A percentile compares a stretch with the other conserved stretches of the same genome.
Conservation (phyloP, 2,329 filamentous ascomycete species). For the Dryadomyces quercus-mongolicae region DNA sequence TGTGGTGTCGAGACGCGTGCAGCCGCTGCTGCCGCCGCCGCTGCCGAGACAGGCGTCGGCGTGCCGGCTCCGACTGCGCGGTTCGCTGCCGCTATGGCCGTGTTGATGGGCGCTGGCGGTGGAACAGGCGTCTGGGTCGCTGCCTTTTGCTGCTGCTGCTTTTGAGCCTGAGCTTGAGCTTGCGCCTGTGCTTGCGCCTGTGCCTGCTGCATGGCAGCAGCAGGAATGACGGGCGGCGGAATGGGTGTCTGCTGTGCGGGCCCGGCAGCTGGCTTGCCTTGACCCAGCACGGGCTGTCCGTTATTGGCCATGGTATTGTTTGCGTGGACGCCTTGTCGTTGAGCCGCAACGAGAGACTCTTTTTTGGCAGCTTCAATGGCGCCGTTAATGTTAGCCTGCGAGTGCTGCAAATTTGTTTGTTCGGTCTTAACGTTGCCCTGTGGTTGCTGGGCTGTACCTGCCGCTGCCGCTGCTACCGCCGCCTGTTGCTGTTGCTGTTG, state of each 20-base stretch:
- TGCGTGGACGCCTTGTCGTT: constrained; percentile 11
- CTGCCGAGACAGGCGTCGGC: constrained; percentile 18
- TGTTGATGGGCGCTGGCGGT: constrained; percentile 32
- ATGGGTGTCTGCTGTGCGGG: constrained; percentile 12
- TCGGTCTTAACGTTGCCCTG: constrained; percentile 16
- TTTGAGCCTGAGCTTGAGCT: background rate
- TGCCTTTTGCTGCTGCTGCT: constrained; percentile 16
- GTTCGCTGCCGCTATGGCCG: constrained; percentile 27
- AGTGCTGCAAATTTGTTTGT: constrained; percentile 19
- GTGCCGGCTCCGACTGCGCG: constrained; percentile 19
- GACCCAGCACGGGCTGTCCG: background rate
- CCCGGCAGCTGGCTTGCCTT: constrained; percentile 5
- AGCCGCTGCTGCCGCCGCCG: background rate
- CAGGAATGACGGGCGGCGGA: constrained; percentile 12
- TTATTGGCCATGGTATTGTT: constrained; percentile 5
- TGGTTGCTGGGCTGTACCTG: constrained; percentile 3
- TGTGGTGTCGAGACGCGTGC: constrained; percentile 25
- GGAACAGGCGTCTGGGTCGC: constrained; percentile 13
- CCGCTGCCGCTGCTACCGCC: constrained; percentile 9
- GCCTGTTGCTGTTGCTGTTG: constrained; percentile 12
- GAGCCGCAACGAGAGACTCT: constrained; percentile 21
- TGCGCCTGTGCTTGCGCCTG: background rate
- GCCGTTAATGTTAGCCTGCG: constrained; percentile 28
- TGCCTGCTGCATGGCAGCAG: constrained; percentile 8
- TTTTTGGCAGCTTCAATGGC: constrained; percentile 34